Evolutionary conservation across 2,329 filamentous ascomycete genomes (phyloP), one percentile per base, ranked within the genome.

Genomic region (Botrytis fragariae): DNA sequence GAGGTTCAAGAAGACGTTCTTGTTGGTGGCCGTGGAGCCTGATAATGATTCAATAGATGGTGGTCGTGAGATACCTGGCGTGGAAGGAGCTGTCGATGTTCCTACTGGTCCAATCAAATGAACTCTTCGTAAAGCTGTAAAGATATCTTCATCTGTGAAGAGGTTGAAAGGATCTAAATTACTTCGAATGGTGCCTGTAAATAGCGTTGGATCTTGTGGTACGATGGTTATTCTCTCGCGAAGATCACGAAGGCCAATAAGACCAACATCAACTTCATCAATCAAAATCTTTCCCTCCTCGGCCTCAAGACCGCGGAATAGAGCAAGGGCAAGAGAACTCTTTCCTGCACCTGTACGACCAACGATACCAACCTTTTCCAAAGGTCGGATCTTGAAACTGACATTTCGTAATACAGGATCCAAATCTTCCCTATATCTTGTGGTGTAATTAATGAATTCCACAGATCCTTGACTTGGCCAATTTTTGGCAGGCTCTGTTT

Each of bases 141-240:
- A 98, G 64, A 99, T 93, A 77, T 98, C 89, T 75, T 96, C 93
- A 79, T 99, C 94, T 0, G 92, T 94, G 83, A 97, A 97, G 54
- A 93, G 84, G 25, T 90, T 87, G 82, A 99, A 99, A 0, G 96
- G 96, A 81, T 99, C 96, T 35, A 99, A 87, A 81, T 99, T 99
- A 81, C 87, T 94, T 75, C 95, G 90, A 75, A 98, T 92, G 0
- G 95, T 98, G 76, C 95, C 95, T 22, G 91, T 95, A 83, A 98
- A 98, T 0, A 98, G 86, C 0, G 95, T 98, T 72, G 93, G 96
- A 81, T 99, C 96, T 84, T 99, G 96, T 42, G 96, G 96, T 73
- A 99, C 96, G 83, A 99, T 98, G 0, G 97, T 98, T 79, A 99
- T 97, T 64, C 93, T 92, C 83, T 97, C 92, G 72, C 96, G 92